These are phyloP conservation scores for Russula sp. DNA, from an alignment of 768 basidiomycete genomes.

Conservation along the genomic window DNA sequence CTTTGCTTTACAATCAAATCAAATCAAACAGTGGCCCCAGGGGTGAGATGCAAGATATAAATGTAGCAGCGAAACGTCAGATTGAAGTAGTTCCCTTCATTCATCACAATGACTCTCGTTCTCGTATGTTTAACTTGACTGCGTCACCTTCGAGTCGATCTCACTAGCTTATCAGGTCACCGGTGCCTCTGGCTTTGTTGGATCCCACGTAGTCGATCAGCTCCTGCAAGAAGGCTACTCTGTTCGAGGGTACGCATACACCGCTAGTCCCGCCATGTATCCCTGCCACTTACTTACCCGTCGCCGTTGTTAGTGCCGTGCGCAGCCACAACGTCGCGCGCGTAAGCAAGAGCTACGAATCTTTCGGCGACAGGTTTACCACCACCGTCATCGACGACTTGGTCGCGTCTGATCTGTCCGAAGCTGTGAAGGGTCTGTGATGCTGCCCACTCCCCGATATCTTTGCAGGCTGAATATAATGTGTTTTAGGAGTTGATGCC, in stretches of 20 bases:
- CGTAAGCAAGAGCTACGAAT: slow-evolving; percentile 18
- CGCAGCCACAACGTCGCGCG: slow-evolving; percentile 23
- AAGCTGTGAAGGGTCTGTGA: slow-evolving; percentile 23
- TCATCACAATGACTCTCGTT: background rate
- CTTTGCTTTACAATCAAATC: too few species aligned
- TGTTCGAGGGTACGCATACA: slow-evolving; percentile 39
- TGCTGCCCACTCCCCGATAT: background rate
- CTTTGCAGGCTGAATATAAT: background rate
- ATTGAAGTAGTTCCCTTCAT: background rate
- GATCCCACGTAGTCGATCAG: slow-evolving; percentile 27
- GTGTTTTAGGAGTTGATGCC: slow-evolving; percentile 13
- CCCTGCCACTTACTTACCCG: background rate
- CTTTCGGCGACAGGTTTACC: slow-evolving; percentile 21
- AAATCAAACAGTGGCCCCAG: too few species aligned
- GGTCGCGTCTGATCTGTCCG: slow-evolving; percentile 22
- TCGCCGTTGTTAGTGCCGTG: slow-evolving; percentile 17
- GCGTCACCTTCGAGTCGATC: background rate
- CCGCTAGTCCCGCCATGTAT: too few species aligned
- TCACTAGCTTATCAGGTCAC: slow-evolving; percentile 33
- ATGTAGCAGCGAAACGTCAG: background rate
- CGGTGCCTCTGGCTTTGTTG: slow-evolving; percentile 38
- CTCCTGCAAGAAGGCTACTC: slow-evolving; percentile 42
- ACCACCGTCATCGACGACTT: slow-evolving; percentile 25
- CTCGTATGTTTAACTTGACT: background rate
- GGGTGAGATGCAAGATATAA: background rate